Evolutionary conservation across 2,329 filamentous ascomycete species (phyloP).

Genomic region (Alternaria solani): DNA sequence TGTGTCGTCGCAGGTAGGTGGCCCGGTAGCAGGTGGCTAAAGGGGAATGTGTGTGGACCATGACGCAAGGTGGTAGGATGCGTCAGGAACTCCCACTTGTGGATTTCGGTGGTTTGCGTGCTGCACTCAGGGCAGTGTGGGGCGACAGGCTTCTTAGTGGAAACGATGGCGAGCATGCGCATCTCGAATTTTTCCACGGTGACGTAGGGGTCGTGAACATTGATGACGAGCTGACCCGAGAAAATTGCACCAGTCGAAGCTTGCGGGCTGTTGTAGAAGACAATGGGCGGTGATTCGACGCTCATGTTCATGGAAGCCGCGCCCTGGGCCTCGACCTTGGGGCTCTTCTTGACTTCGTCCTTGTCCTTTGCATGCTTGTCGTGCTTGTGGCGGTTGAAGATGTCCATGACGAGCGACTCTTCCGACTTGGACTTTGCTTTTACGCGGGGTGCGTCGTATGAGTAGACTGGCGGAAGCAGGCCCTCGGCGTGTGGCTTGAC

Average conservation of each 20-base stretch:
- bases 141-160: slow-evolving; percentile 82
- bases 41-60: slow-evolving; percentile 81
- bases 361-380: slow-evolving; percentile 31
- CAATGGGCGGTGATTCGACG: slow-evolving; percentile 86
- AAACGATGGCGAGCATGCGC: slow-evolving; percentile 72
- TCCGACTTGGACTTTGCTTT: slow-evolving; percentile 41
- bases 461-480: slow-evolving; percentile 47
- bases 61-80: slow-evolving; percentile 44
- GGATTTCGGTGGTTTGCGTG: slow-evolving; percentile 74
- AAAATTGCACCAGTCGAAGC: slow-evolving; percentile 84
- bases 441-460: slow-evolving; percentile 40
- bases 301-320: slow-evolving; percentile 65
- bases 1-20: slow-evolving; percentile 85
- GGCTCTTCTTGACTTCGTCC: slow-evolving; percentile 43
- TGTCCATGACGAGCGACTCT: slow-evolving; percentile 50
- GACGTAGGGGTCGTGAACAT: slow-evolving; percentile 71
- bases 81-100: slow-evolving; percentile 76
- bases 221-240: slow-evolving; percentile 80
- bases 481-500: slow-evolving; percentile 31
- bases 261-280: slow-evolving; percentile 79
- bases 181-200: slow-evolving; percentile 76
- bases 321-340: slow-evolving; percentile 49
- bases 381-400: slow-evolving; percentile 49
- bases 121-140: slow-evolving; percentile 80
- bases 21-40: slow-evolving; percentile 85